These are phyloP conservation scores for Pseudophaeomoniella oleicola DNA, from an alignment of 2,329 filamentous ascomycete species.

Conservation along the genomic window DNA sequence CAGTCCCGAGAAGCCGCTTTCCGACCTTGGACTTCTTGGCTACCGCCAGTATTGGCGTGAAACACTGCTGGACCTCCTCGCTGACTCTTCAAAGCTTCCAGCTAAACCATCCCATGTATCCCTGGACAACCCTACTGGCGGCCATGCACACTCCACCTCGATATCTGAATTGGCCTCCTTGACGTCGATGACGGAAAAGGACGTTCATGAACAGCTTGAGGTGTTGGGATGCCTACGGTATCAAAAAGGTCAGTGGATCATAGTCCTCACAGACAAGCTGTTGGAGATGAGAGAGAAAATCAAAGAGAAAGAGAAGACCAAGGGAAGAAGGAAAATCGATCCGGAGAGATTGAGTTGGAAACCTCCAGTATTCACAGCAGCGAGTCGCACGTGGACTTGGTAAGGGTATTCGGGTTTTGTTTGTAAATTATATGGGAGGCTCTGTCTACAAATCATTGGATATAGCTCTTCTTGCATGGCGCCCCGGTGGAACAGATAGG, in stretches of 20 bases:
- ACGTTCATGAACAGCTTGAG: slow-evolving; percentile 89
- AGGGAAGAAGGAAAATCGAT: slow-evolving; percentile 58
- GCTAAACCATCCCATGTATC: slow-evolving; percentile 8
- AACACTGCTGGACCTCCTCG: slow-evolving; percentile 74
- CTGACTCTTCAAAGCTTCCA: slow-evolving; percentile 49
- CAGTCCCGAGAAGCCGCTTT: slow-evolving; percentile 90
- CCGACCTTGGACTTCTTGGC: slow-evolving; percentile 79
- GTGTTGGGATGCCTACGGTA: slow-evolving; percentile 92
- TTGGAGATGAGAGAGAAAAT: slow-evolving; percentile 54
- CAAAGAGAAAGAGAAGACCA: slow-evolving; percentile 65
- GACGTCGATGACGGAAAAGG: slow-evolving; percentile 91
- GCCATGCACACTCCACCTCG: slow-evolving; percentile 38
- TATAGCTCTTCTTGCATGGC: too few species aligned
- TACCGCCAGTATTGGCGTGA: slow-evolving; percentile 98
- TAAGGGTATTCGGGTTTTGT: slow-evolving; percentile 27
- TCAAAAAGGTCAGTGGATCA: slow-evolving; percentile 91
- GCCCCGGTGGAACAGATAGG: too few species aligned
- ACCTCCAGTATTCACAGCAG: slow-evolving; percentile 84
- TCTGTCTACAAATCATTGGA: too few species aligned
- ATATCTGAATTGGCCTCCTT: slow-evolving; percentile 69
- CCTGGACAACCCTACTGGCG: slow-evolving; percentile 9
- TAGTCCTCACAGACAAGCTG: slow-evolving; percentile 76
- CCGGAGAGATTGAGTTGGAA: slow-evolving; percentile 79
- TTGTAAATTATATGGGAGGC: too few species aligned
- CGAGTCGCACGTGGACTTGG: slow-evolving; percentile 91